Base-by-base conservation (phyloP, 768 basidiomycete species). In the Rhodotorula babjevae region DNA sequence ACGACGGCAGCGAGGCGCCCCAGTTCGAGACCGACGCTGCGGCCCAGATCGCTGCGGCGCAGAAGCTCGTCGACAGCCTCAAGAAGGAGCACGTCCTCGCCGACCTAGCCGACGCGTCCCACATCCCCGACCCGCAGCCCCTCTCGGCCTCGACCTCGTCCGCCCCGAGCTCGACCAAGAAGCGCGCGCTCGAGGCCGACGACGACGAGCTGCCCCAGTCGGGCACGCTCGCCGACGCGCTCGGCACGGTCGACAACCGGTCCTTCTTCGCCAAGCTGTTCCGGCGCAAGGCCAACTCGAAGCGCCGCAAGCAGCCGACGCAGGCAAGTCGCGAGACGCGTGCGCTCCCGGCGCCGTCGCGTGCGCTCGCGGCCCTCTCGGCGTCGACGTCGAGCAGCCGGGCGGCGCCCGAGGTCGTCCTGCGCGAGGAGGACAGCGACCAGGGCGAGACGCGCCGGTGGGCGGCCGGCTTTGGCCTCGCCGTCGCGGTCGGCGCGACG, bases 261-360 rank as follows among this genome's bases (percentile, higher is more conserved):
- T 68, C 67, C 8, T 75, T 75, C 74, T 53, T 71, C 29, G 56
- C 60, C 67, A 75, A 75, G 70, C 64, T 75, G 55, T 75, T 75
- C 74, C 59, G 67, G 42, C 65, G 64, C 47, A 70, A 70, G 55
- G 57, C 53, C 5, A 36, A 36, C 36, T 4, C 5, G 5, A 36
- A 36, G 66, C 31, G 44, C 44, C 71, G 65, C 62, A 60, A 59
- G 49, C 59, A 49, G 12, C 69, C 67, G 47, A 61, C 57, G 21
- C 49, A 62, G 31, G 69, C 69, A 33, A 49, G 65, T 9, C 62
- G 69, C 44, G 69, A 68, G 57, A 65, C 60, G 31, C 16, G 40
- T 5, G 47, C 58, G 31, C 46, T 58, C 14, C 56, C 55, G 10
- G 64, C 64, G 1, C 64, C 65, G 61, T 36, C 36, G 36, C 36